Evolutionary conservation across 2,329 filamentous ascomycete species (phyloP).

Genomic region (Fusarium veterinarium): DNA sequence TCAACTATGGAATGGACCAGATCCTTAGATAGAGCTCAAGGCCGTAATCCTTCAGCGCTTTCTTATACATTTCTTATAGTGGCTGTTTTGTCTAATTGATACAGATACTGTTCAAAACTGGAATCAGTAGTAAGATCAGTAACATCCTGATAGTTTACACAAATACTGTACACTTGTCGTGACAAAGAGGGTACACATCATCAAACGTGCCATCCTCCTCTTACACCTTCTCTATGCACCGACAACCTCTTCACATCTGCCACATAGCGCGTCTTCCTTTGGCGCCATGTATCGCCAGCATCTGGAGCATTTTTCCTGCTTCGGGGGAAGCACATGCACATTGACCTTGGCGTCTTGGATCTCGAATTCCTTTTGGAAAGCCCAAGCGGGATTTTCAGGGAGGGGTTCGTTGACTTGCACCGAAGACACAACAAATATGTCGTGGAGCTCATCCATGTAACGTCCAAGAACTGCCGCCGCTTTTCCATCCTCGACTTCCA

Average conservation of each 20-base stretch:
- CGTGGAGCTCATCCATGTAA: constrained; percentile 65
- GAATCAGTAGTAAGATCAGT: neutral
- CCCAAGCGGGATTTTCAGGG: constrained; percentile 52
- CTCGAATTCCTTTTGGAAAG: constrained; percentile 57
- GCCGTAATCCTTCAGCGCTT: neutral
- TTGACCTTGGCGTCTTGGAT: constrained; percentile 51
- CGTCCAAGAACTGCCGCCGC: constrained; percentile 51
- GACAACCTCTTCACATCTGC: constrained; percentile 77
- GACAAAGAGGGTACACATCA: constrained; percentile 27
- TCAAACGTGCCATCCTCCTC: constrained; percentile 3
- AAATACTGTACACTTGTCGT: constrained; percentile 29
- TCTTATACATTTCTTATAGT: neutral
- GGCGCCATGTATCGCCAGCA: constrained; percentile 90
- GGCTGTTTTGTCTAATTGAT: constrained; percentile 19
- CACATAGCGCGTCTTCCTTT: constrained; percentile 74
- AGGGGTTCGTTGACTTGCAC: constrained; percentile 61
- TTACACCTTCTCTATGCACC: constrained; percentile 16
- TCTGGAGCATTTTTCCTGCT: constrained; percentile 78
- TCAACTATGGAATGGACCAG: constrained; percentile 1
- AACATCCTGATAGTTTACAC: constrained; percentile 27
- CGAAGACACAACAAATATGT: constrained; percentile 76
- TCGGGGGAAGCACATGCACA: constrained; percentile 62
- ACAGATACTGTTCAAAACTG: constrained; percentile 5
- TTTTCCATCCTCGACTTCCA: constrained; percentile 59
- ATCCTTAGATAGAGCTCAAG: neutral